Evolutionary conservation across 2,329 filamentous ascomycete species (phyloP), one percentile per base, ranked within the genome.

Genomic region (Xylariaceae sp.): DNA sequence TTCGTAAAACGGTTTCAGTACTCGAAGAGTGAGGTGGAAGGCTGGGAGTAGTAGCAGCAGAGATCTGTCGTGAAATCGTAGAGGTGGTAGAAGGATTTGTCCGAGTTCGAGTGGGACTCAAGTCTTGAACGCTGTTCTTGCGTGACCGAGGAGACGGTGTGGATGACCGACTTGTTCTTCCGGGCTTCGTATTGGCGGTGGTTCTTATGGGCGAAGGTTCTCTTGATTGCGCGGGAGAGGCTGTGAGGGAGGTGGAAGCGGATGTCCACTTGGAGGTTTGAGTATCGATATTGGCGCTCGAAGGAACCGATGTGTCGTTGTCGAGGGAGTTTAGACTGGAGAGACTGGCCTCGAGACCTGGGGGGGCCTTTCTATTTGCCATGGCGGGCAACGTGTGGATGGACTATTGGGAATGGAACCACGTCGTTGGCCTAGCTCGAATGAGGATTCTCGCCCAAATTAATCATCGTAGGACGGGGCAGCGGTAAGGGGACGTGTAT

Each of bases 31-130:
- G 65, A 25, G 83, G 76, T 39, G 79, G 78, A 27, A 92, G 71
- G 41, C 79, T 76, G 6, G 88, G 85, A 39, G 82, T 85, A 53
- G 74, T 82, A 27, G 82, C 72, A 29, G 85, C 77, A 14, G 86
- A 86, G 39, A 92, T 71, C 22, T 48, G 82, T 79, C 64, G 85
- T 78, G 46, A 83, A 73, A 52, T 50, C 17, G 83, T 73, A 20
- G 81, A 75, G 21, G 82, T 76, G 40, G 82, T 81, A 27, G 82
- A 76, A 44, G 77, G 71, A 45, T 71, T 76, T 46, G 71, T 69
- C 55, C 67, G 64, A 38, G 68, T 64, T 42, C 84, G 77, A 44
- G 76, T 72, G 17, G 84, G 82, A 56, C 82, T 87, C 48, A 75
- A 69, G 45, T 88, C 83, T 50, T 82, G 75, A 43, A 70, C 62